phyloP scores from a whole-genome alignment of 2,329 filamentous ascomycete species.

The Magnaporthiopsis poae region DNA sequence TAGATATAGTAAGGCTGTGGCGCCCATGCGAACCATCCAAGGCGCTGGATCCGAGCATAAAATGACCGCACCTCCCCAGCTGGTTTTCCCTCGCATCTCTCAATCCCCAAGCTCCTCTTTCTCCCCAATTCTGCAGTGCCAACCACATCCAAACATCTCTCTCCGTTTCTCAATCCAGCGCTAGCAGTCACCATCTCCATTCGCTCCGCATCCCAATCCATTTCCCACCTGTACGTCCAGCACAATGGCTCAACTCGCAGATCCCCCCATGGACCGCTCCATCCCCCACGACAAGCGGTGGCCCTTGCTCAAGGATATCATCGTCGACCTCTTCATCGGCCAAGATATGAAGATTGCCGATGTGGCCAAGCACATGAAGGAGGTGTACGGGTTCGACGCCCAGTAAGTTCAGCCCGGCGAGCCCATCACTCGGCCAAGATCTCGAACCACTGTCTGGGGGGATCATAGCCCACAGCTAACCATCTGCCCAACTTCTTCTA shows the following conservation, averaged over 20 bases:
- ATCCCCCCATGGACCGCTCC: slow-evolving; percentile 1
- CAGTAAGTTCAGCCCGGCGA: neutral
- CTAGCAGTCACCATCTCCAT: neutral
- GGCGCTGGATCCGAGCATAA: too few relatives aligned
- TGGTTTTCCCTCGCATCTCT: neutral
- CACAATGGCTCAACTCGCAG: neutral
- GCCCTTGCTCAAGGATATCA: neutral
- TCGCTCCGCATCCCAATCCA: neutral
- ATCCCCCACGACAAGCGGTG: slow-evolving; percentile 4
- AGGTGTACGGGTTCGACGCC: slow-evolving; percentile 3
- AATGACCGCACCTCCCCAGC: too few relatives aligned
- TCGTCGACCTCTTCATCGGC: slow-evolving; percentile 1
- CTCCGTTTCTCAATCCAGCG: neutral
- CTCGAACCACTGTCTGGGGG: too few relatives aligned
- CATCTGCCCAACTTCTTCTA: neutral
- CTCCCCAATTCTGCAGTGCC: neutral
- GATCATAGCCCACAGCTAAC: neutral
- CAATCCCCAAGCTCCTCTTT: neutral
- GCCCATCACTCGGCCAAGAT: too few relatives aligned
- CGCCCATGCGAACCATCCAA: too few relatives aligned
- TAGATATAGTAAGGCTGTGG: too few relatives aligned
- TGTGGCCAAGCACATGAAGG: slow-evolving; percentile 4
- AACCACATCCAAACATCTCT: neutral
- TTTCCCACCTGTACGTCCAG: neutral
- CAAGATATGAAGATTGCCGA: neutral